Conservation (phyloP, 2,329 filamentous ascomycete genomes). For the Leptographium wingfieldii region DNA sequence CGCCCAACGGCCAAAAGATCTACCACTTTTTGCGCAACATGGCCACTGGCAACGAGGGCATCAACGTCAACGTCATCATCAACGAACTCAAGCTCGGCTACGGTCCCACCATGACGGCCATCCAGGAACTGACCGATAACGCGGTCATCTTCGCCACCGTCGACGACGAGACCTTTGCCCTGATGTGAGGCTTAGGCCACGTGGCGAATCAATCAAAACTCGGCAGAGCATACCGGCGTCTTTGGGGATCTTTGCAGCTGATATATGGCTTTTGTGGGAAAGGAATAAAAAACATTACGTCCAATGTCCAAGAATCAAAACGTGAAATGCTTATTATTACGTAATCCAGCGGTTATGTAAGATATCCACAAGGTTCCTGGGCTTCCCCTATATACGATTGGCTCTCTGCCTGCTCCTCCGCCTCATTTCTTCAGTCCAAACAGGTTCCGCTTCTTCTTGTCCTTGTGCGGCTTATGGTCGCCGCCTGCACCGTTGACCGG, state of each 20-base stretch:
- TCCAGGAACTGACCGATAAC: constrained; percentile 63
- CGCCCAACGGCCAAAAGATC: constrained; percentile 51
- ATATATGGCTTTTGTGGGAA: not conserved
- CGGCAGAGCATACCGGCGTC: not conserved
- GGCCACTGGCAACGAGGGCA: constrained; percentile 65
- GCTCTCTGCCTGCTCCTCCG: not conserved
- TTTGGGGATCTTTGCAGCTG: not conserved
- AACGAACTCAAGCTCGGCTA: constrained; percentile 50
- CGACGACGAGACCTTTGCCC: constrained; percentile 69
- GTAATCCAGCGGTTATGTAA: not conserved
- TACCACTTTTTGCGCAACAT: constrained; percentile 55
- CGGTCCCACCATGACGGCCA: constrained; percentile 60
- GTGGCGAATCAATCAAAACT: too few species aligned
- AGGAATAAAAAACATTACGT: too few species aligned
- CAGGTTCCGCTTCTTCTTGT: constrained; percentile 23
- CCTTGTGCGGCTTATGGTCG: constrained; percentile 30
- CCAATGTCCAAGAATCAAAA: not conserved
- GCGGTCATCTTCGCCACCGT: constrained; percentile 82
- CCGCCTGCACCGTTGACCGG: constrained; percentile 12
- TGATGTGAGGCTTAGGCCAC: not conserved
- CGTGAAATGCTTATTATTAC: not conserved
- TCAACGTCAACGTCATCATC: constrained; percentile 70
- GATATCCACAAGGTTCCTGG: not conserved
- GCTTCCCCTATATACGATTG: not conserved
- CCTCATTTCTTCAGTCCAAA: constrained; percentile 21